Percentiles rank a stretch among this genome's conserved stretches.
Conservation (phyloP, 495 filamentous ascomycete genomes). For the Xylaria longipes region DNA sequence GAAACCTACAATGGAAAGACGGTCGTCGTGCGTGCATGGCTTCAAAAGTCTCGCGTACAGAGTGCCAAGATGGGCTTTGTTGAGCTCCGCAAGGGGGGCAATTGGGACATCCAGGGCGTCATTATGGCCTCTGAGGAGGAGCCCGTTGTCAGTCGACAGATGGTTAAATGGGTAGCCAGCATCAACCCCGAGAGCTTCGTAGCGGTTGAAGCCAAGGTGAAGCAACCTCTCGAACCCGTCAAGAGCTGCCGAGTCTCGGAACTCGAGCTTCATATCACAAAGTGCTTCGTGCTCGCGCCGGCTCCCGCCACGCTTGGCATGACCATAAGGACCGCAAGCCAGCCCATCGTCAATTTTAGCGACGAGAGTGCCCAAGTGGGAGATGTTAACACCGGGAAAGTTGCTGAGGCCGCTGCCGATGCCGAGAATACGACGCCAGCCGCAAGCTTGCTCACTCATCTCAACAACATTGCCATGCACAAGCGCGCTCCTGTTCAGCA, state of each 20-base stretch:
- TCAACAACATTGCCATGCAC: slow-evolving; percentile 90
- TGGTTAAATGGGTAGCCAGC: slow-evolving; percentile 88
- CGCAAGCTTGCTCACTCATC: slow-evolving; percentile 75
- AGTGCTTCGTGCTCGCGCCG: slow-evolving; percentile 70
- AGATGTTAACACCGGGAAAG: slow-evolving; percentile 61
- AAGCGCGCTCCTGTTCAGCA: slow-evolving; percentile 87
- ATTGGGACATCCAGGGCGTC: not conserved
- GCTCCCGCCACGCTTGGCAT: slow-evolving; percentile 71
- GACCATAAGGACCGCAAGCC: slow-evolving; percentile 70
- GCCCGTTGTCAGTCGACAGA: slow-evolving; percentile 77
- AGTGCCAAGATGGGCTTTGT: not conserved
- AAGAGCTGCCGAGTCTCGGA: slow-evolving; percentile 77
- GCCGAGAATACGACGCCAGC: slow-evolving; percentile 52
- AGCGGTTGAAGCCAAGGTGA: slow-evolving; percentile 77
- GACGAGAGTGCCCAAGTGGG: slow-evolving; percentile 62
- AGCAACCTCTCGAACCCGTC: slow-evolving; percentile 82
- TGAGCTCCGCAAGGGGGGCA: slow-evolving; percentile 10
- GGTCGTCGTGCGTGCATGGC: not conserved
- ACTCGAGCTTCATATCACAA: slow-evolving; percentile 85
- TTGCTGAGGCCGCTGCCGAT: slow-evolving; percentile 53
- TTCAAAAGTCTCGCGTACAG: not conserved
- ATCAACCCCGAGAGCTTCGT: slow-evolving; percentile 86
- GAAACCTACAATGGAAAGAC: not conserved
- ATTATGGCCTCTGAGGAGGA: too few relatives aligned
- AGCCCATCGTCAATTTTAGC: slow-evolving; percentile 68